Base-by-base conservation (phyloP, 129 eudicot species). In the Helianthus tuberosus region DNA sequence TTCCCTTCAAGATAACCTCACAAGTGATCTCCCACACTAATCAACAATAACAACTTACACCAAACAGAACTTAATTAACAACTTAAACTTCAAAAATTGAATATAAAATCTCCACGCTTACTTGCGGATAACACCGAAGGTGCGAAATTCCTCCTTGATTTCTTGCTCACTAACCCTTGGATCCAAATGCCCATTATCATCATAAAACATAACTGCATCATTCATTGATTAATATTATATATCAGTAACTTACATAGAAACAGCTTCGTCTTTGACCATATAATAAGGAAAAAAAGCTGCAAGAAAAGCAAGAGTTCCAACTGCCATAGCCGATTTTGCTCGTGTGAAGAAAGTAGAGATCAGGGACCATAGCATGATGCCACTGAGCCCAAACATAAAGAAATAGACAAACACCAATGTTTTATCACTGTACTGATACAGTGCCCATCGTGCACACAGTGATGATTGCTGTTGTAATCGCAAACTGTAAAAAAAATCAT, bases 301-400 rank as follows among this genome's bases (percentile, higher is more conserved):
- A 41, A 95, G 91, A 79, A 95, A 95, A 59, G 99, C 80, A 84
- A 95, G 96, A 25, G 97, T 91, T 72, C 99, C 99, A 72, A 95
- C 99, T 41, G 99, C 96, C 69, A 95, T 96, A 35, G 99, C 99
- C 68, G 99, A 91, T 87, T 89, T 95, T 78, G 99, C 97, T 84
- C 99, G 86, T 35, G 94, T 83, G 85, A 95, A 95, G 88, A 89
- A 95, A 44, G 99, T 87, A 13, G 97, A 89, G 63, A 95, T 95
- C 81, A 95, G 60, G 69, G 89, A 95, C 32, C 97, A 85, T 48
- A 95, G 67, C 84, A 88, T 95, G 71, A 95, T 95, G 52, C 95
- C 92, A 78, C 97, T 95, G 75, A 95, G 86, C 63, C 99, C 99
- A 71, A 95, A 95, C 74, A 83, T 64, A 81, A 95, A 95, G 94